These are phyloP conservation scores for Penicillium sp. DNA, from an alignment of 2,329 filamentous ascomycete genomes.

Conservation along the genomic window DNA sequence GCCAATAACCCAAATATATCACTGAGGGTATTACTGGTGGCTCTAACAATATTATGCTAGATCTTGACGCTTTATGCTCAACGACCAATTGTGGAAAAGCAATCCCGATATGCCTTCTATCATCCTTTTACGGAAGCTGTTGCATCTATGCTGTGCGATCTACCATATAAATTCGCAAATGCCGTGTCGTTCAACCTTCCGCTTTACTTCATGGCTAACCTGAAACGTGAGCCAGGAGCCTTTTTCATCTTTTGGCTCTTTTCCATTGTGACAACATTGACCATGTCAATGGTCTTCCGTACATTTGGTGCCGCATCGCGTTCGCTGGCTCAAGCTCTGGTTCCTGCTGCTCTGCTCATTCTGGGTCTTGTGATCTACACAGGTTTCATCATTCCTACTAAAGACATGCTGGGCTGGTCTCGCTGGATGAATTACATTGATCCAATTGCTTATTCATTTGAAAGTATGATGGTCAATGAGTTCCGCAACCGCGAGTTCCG, in stretches of 20 bases:
- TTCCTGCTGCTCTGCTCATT: slow-evolving; percentile 53
- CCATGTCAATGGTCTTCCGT: slow-evolving; percentile 86
- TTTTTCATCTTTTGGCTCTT: slow-evolving; percentile 86
- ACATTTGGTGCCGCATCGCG: slow-evolving; percentile 66
- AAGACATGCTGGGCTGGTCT: slow-evolving; percentile 64
- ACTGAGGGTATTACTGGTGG: rapidly evolving
- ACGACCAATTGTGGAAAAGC: slow-evolving; percentile 90
- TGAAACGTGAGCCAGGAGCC: slow-evolving; percentile 69
- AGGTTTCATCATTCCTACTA: slow-evolving; percentile 33
- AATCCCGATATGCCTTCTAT: slow-evolving; percentile 83
- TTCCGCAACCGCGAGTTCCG: slow-evolving; percentile 69
- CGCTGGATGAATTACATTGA: slow-evolving; percentile 81
- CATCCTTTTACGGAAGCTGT: slow-evolving; percentile 88
- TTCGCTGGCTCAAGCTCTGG: slow-evolving; percentile 56
- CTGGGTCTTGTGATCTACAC: slow-evolving; percentile 50
- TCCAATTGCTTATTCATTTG: slow-evolving; percentile 71
- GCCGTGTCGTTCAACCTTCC: slow-evolving; percentile 73
- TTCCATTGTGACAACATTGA: slow-evolving; percentile 57
- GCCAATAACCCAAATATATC: background rate
- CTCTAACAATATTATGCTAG: slow-evolving; percentile 31
- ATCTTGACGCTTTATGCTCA: slow-evolving; percentile 84
- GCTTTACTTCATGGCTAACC: slow-evolving; percentile 84
- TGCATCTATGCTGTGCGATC: slow-evolving; percentile 79
- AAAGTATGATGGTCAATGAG: slow-evolving; percentile 82
- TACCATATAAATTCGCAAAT: slow-evolving; percentile 78